These are phyloP conservation scores for Trichoderma pleuroti DNA, from an alignment of 2,329 filamentous ascomycete genomes.

Conservation along the genomic window DNA sequence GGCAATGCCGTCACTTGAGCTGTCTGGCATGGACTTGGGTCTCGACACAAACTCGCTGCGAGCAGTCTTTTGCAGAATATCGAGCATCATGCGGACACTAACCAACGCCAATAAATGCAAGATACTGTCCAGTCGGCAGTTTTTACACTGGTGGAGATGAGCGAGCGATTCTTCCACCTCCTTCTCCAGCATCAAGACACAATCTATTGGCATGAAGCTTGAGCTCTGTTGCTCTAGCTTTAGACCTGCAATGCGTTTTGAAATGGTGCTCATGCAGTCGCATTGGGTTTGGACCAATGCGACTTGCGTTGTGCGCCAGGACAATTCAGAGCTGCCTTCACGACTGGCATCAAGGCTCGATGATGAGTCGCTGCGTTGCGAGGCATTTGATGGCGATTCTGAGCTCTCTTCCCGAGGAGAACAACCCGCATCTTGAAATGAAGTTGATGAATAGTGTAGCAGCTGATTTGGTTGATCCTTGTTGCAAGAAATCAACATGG, in stretches of 20 bases:
- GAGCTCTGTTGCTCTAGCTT: constrained; percentile 3
- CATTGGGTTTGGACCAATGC: background rate
- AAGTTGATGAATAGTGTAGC: background rate
- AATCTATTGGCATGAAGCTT: background rate
- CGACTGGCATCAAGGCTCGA: background rate
- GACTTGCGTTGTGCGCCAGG: background rate
- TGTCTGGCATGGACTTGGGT: background rate
- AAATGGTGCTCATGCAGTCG: background rate
- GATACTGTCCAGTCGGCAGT: background rate
- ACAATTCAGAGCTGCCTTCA: background rate
- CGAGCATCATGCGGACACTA: constrained; percentile 14
- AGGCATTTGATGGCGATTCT: background rate
- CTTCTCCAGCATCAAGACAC: constrained; percentile 6
- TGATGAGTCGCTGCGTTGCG: background rate
- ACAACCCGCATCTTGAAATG: background rate
- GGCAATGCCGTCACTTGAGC: background rate
- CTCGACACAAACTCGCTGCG: constrained; percentile 1
- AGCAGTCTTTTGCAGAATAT: constrained; percentile 14
- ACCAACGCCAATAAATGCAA: background rate
- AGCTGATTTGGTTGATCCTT: background rate
- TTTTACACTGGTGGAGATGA: background rate
- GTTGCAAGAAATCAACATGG: background rate
- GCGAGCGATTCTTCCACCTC: constrained; percentile 8
- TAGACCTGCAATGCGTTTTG: background rate
- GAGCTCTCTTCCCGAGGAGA: background rate